phyloP scores from a whole-genome alignment of 2,329 filamentous ascomycete species.

The Remersonia thermophila region DNA sequence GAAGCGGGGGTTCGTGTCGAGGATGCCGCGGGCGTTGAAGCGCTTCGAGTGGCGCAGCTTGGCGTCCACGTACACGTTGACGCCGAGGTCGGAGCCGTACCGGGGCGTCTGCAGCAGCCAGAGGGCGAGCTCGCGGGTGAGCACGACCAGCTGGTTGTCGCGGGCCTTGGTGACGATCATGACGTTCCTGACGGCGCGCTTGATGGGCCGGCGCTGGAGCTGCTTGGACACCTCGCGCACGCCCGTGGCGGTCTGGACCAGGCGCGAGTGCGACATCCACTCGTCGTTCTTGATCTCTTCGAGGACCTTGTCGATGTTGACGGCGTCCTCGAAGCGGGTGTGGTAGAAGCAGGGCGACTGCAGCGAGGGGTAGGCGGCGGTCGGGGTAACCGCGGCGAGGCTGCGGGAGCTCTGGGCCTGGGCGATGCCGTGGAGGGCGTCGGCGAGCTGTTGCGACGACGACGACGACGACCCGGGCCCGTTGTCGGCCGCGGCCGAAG shows the following conservation, averaged over 20 bases:
- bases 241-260: conserved; percentile 89
- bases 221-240: conserved; percentile 95
- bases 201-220: conserved; percentile 81
- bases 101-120: conserved; percentile 85
- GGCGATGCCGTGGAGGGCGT: conserved; percentile 44
- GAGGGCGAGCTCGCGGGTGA: conserved; percentile 75
- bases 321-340: conserved; percentile 88
- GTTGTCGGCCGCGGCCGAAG: conserved; percentile 19
- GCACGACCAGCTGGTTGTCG: conserved; percentile 80
- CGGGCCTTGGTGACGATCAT: conserved; percentile 99
- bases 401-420: conserved; percentile 23
- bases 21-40: conserved; percentile 63
- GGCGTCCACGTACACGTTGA: conserved; percentile 96
- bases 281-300: conserved; percentile 88
- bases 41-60: conserved; percentile 82
- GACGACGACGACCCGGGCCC: conserved; percentile 30
- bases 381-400: conserved; percentile 28
- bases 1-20: conserved; percentile 64
- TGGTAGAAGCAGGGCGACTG: conserved; percentile 97
- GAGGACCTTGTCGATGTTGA: conserved; percentile 87
- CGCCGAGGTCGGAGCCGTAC: conserved; percentile 78
- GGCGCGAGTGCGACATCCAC: conserved; percentile 80
- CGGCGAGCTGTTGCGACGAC: conserved; percentile 49
- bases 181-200: conserved; percentile 79
- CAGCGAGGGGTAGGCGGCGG: conserved; percentile 51